phyloP scores from a whole-genome alignment of 2,329 filamentous ascomycete genomes.

The Talaromyces pinophilus region DNA sequence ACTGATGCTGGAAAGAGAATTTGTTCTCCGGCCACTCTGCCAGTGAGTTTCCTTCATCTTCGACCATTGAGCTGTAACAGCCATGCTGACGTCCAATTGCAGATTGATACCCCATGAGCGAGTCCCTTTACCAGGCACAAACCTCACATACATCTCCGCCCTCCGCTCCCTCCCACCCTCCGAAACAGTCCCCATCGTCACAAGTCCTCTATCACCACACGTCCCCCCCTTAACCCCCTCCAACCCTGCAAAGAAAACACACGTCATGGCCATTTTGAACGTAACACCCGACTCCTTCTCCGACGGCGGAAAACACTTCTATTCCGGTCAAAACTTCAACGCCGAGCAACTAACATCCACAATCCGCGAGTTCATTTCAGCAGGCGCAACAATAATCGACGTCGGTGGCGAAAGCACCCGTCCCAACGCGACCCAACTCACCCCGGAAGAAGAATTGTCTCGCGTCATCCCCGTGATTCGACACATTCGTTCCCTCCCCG shows the following conservation, averaged over 20 bases:
- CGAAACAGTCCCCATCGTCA: conserved; percentile 40
- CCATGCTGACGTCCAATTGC: conserved; percentile 22
- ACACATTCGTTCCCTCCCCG: conserved; percentile 67
- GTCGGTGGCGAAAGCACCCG: conserved; percentile 92
- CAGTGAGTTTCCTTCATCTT: conserved; percentile 35
- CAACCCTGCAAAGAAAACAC: conserved; percentile 61
- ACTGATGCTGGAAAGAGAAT: conserved; percentile 85
- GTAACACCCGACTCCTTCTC: conserved; percentile 96
- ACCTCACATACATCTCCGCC: conserved; percentile 38
- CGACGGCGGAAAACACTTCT: conserved; percentile 71
- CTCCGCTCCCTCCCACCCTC: conserved; percentile 38
- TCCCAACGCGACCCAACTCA: conserved; percentile 69
- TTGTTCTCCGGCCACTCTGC: conserved; percentile 83
- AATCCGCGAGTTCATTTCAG: conserved; percentile 62
- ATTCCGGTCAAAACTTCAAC: conserved; percentile 46
- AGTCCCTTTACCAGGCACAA: conserved; percentile 34
- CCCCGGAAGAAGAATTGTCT: conserved; percentile 69
- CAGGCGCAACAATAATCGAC: conserved; percentile 82
- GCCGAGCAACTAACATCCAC: conserved; percentile 54
- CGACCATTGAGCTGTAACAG: neutral
- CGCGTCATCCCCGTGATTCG: conserved; percentile 79
- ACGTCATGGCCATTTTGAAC: conserved; percentile 92
- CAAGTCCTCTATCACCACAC: conserved; percentile 39
- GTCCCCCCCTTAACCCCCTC: conserved; percentile 61
- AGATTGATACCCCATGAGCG: conserved; percentile 47